Percentiles rank a stretch among this genome's conserved stretches.
These are phyloP conservation scores for Glycine tomentella DNA, from an alignment of 306 rosid genomes.

Conservation along the genomic window DNA sequence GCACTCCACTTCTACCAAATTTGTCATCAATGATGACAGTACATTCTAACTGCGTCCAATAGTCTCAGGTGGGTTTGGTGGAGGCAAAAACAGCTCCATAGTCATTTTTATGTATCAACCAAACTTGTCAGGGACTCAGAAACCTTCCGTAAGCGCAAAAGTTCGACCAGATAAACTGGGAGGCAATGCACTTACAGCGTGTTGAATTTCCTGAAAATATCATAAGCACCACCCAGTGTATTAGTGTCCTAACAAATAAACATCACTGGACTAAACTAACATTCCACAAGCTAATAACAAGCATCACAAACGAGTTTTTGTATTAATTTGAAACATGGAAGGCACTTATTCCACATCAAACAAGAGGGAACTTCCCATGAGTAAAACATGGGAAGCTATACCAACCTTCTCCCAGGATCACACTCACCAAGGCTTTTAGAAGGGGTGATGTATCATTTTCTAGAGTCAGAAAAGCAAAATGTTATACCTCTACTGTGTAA, in stretches of 20 bases:
- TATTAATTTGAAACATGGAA: slow-evolving; percentile 36
- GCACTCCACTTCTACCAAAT: slow-evolving; percentile 28
- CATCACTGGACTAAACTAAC: slow-evolving; percentile 12
- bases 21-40: slow-evolving; percentile 31
- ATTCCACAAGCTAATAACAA: slow-evolving; percentile 14
- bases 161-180: slow-evolving; percentile 75
- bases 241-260: slow-evolving; percentile 10
- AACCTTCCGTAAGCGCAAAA: slow-evolving; percentile 82
- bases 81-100: slow-evolving; percentile 18
- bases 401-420: not conserved
- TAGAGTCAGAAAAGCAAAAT: not conserved
- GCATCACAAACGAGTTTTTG: slow-evolving; percentile 2
- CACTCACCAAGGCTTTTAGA: slow-evolving; percentile 10
- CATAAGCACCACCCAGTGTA: not conserved
- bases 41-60: not conserved
- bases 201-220: slow-evolving; percentile 78
- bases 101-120: not conserved
- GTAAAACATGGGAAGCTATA: slow-evolving; percentile 11
- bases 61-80: not conserved
- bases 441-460: slow-evolving; percentile 19
- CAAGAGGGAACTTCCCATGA: slow-evolving; percentile 15
- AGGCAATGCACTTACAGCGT: slow-evolving; percentile 71
- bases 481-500: slow-evolving; percentile 65
- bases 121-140: slow-evolving; percentile 68
- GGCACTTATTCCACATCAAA: slow-evolving; percentile 1